Evolutionary conservation across 2,329 filamentous ascomycete genomes (phyloP).

Genomic region (Epicoccum sorghinum): DNA sequence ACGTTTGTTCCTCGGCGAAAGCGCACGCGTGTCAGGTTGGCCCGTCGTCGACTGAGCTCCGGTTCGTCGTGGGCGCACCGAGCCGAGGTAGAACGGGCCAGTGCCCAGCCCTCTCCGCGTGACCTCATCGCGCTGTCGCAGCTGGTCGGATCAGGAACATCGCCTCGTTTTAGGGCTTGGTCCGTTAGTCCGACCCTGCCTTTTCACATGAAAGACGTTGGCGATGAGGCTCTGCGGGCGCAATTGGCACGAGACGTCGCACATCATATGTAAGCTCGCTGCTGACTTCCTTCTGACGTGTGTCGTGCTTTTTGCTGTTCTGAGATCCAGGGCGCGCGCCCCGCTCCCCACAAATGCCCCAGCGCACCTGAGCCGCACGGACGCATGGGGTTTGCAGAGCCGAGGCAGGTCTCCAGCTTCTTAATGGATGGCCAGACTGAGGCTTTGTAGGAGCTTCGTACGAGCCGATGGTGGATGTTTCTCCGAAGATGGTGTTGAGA

Average conservation of each 20-base stretch:
- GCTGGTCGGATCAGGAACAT: neutral
- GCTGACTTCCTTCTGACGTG: neutral
- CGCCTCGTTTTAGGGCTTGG: neutral
- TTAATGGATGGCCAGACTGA: neutral
- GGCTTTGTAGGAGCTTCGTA: neutral
- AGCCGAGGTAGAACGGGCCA: conserved; percentile 8
- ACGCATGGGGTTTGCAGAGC: neutral
- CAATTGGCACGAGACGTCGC: neutral
- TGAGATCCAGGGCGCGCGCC: neutral
- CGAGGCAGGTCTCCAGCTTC: neutral
- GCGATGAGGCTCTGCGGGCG: conserved; percentile 12
- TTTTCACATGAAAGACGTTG: conserved; percentile 3
- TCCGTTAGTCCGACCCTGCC: conserved; percentile 1
- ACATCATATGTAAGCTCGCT: no score
- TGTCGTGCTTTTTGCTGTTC: no score
- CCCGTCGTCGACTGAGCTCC: neutral
- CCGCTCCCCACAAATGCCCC: conserved; percentile 3
- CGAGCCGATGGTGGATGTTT: neutral
- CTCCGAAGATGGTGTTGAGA: neutral
- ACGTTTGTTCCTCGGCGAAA: conserved; percentile 11
- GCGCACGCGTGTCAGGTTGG: conserved; percentile 12
- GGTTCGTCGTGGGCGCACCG: neutral
- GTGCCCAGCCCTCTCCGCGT: conserved; percentile 10
- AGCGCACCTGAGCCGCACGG: neutral
- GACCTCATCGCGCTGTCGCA: neutral